Conservation (phyloP, 2,329 filamentous ascomycete species). For the Huntiella bhutanensis region DNA sequence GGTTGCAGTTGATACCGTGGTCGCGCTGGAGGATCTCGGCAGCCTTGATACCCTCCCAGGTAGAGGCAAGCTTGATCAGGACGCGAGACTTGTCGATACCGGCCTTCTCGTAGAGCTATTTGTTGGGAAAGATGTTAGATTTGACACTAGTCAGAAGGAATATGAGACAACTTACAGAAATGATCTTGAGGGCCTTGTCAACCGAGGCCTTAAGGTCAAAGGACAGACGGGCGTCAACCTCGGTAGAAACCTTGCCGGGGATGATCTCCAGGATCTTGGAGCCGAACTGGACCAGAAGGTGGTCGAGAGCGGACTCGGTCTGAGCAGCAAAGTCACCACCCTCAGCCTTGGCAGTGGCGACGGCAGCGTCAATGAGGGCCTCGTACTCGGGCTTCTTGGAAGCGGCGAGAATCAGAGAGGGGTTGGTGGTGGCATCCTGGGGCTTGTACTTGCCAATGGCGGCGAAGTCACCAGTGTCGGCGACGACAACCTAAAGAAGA, state of each 20-base stretch:
- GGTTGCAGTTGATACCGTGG: constrained; percentile 94
- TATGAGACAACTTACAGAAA: constrained; percentile 45
- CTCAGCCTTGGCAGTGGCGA: constrained; percentile 67
- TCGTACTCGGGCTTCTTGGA: constrained; percentile 97
- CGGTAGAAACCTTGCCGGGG: constrained; percentile 95
- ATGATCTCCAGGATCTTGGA: constrained; percentile 94
- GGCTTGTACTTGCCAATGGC: constrained; percentile 99
- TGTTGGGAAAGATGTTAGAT: constrained; percentile 5
- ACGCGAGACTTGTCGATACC: constrained; percentile 87
- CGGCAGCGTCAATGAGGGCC: constrained; percentile 69
- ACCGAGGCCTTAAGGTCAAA: constrained; percentile 88
- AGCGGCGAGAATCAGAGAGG: constrained; percentile 90
- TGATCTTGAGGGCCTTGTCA: constrained; percentile 91
- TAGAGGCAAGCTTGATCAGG: constrained; percentile 97
- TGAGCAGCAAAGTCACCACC: constrained; percentile 54
- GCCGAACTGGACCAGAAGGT: constrained; percentile 92
- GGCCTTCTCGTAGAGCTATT: constrained; percentile 77
- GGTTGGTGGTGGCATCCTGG: constrained; percentile 99
- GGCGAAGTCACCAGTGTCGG: constrained; percentile 48
- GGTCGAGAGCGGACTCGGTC: constrained; percentile 80
- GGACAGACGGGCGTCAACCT: constrained; percentile 90
- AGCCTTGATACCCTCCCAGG: constrained; percentile 99
- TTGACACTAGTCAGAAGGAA: constrained; percentile 5
- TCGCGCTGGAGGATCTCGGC: constrained; percentile 91
- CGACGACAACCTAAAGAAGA: constrained; percentile 15